Evolutionary conservation across 805 yeast species (phyloP).

Genomic region (Ogataea nonfermentans): DNA sequence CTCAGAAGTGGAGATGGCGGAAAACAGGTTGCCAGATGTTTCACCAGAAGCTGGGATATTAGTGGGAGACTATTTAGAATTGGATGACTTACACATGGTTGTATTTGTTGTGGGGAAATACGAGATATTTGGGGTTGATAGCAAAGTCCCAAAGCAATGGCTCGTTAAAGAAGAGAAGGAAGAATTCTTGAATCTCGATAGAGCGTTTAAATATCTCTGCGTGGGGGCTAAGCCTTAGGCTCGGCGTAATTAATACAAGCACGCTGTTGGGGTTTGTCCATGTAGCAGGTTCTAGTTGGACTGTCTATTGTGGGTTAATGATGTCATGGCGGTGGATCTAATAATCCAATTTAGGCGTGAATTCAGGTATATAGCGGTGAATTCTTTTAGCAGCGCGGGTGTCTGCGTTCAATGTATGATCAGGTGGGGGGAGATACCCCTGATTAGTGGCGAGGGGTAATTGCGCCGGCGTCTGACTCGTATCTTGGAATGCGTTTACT

Average conservation of each 20-base stretch:
- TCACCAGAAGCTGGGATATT: constrained; percentile 15
- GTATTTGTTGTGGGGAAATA: constrained; percentile 1
- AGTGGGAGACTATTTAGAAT: not conserved
- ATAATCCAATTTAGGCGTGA: constrained; percentile 19
- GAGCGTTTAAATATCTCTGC: constrained; percentile 8
- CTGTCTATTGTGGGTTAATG: not conserved
- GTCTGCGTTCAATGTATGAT: constrained; percentile 1
- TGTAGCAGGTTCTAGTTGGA: not conserved
- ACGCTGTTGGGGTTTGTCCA: too few species aligned
- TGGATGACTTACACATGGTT: constrained; percentile 6
- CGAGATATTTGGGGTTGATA: constrained; percentile 2
- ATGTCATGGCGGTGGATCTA: constrained; percentile 1
- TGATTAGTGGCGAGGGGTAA: constrained; percentile 18
- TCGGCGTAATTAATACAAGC: too few species aligned
- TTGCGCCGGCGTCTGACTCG: constrained; percentile 1
- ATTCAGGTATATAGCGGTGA: constrained; percentile 6
- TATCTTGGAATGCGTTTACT: not conserved
- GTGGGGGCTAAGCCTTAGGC: not conserved
- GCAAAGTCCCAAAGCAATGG: constrained; percentile 10
- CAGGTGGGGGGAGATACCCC: constrained; percentile 19
- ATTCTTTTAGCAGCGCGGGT: constrained; percentile 3
- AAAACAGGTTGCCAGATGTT: constrained; percentile 39
- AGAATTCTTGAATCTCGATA: not conserved
- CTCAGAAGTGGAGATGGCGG: constrained; percentile 41
- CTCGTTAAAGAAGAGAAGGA: constrained; percentile 1